phyloP scores from a whole-genome alignment of 2,329 filamentous ascomycete species.

The Paramyrothecium sp. region DNA sequence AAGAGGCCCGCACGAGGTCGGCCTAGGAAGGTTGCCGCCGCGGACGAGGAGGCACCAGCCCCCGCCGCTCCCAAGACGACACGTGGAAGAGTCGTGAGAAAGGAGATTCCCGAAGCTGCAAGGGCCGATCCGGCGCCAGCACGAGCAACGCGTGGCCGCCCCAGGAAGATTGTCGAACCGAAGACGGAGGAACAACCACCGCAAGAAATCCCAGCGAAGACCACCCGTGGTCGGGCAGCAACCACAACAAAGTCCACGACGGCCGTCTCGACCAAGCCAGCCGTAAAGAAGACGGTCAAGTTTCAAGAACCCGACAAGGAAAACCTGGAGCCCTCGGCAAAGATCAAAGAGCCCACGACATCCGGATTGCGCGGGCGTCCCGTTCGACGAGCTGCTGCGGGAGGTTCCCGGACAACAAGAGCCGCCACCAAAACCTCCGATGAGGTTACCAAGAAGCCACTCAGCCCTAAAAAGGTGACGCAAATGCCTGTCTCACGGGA shows the following conservation, averaged over 20 bases:
- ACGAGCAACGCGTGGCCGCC: conserved; percentile 41
- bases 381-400: conserved; percentile 38
- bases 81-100: conserved; percentile 25
- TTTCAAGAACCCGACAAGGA: conserved; percentile 67
- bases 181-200: conserved; percentile 18
- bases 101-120: conserved; percentile 19
- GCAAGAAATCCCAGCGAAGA: conserved; percentile 24
- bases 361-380: conserved; percentile 38
- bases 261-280: conserved; percentile 36
- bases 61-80: conserved; percentile 21
- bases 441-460: conserved; percentile 45
- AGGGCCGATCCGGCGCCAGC: conserved; percentile 22
- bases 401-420: conserved; percentile 30
- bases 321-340: conserved; percentile 48
- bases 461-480: conserved; percentile 65
- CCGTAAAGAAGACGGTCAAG: conserved; percentile 59
- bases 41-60: conserved; percentile 13
- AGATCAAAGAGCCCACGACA: conserved; percentile 31
- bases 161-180: conserved; percentile 35
- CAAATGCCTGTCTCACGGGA: conserved; percentile 50
- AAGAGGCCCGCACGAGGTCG: conserved; percentile 40
- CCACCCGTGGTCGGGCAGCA: conserved; percentile 22
- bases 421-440: conserved; percentile 26
- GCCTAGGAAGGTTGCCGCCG: conserved; percentile 38
- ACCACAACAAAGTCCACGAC: conserved; percentile 28